Percentiles rank a stretch among this genome's conserved stretches.
phyloP scores from a whole-genome alignment of 768 basidiomycete species.

The Panaeolus papilionaceus region DNA sequence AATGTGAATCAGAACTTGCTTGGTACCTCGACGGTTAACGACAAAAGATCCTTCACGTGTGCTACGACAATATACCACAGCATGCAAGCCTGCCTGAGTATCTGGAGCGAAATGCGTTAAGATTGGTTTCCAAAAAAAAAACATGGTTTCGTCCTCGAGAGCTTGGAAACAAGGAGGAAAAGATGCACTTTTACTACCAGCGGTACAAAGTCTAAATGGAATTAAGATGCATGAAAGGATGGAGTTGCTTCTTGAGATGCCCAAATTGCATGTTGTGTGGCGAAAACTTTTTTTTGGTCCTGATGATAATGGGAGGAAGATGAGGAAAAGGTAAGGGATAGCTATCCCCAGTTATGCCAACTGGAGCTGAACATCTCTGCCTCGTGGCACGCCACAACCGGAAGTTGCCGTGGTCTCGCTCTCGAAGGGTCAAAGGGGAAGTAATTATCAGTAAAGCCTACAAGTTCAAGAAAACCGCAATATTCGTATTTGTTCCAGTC shows the following conservation, averaged over 20 bases:
- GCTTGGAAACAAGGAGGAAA: too few species aligned
- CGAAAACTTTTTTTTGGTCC: not conserved
- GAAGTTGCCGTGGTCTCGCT: not conserved
- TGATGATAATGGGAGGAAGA: constrained; percentile 3
- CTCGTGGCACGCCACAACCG: not conserved
- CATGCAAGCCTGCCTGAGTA: not conserved
- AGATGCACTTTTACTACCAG: too few species aligned
- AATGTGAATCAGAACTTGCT: not conserved
- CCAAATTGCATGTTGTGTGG: not conserved
- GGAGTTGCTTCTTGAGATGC: not conserved
- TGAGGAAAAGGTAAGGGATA: not conserved
- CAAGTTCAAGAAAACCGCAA: too few species aligned
- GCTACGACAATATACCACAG: not conserved
- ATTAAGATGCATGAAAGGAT: not conserved
- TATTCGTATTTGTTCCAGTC: too few species aligned
- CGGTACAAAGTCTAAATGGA: too few species aligned
- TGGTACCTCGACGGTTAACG: not conserved
- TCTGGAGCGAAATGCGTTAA: not conserved
- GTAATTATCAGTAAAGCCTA: too few species aligned
- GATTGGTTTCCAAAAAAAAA: too few species aligned
- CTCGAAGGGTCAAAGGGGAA: too few species aligned
- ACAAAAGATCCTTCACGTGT: not conserved
- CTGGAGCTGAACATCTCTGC: not conserved
- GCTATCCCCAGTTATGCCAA: not conserved
- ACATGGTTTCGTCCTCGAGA: too few species aligned